Base-by-base conservation (phyloP, 768 basidiomycete species). In the Pisolithus sp. region DNA sequence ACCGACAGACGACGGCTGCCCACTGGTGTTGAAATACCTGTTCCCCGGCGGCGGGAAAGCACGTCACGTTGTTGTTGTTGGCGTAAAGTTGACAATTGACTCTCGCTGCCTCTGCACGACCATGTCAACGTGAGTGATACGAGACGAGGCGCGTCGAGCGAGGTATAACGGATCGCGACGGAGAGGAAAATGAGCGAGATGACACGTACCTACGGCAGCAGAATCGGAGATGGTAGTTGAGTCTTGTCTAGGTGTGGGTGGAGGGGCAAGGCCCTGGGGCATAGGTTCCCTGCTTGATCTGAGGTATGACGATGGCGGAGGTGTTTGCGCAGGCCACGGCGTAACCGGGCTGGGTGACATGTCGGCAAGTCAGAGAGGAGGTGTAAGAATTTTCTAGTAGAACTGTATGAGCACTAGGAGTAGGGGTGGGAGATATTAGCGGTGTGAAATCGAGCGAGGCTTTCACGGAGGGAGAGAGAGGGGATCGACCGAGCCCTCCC, bases 1-100 rank as follows among this genome's bases (percentile, higher is more conserved):
- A 85, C 88, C 67, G 62, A 89, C 91, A 93, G 62, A 92, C 81
- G 62, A 92, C 84, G 36, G 82, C 77, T 4, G 83, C 80, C 76
- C 80, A 89, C 46, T 86, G 68, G 61, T 85, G 78, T 68, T 95
- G 91, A n/a, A 76, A 67, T 54, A 93, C 73, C 23, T 71, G 54
- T 20, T 79, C 79, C 52, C 76, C 68, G 7, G 67, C 46, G 0
- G 71, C 73, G 9, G 93, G 93, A 63, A 76, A 93, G 65, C 93
- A 94, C 7, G 90, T 88, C 40, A 83, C 75, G 54, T 89, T 73
- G 45, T 79, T 67, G 71, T 93, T 93, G 55, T 81, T 81, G 21
- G 83, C 81, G 53, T 67, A 62, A 44, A 78, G 26, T 62, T 84
- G 59, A 61, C 87, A 89, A 51, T 73, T 45, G 6, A 34, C 40